phyloP scores from a whole-genome alignment of 116 monocot genomes.

The Posidonia oceanica region DNA sequence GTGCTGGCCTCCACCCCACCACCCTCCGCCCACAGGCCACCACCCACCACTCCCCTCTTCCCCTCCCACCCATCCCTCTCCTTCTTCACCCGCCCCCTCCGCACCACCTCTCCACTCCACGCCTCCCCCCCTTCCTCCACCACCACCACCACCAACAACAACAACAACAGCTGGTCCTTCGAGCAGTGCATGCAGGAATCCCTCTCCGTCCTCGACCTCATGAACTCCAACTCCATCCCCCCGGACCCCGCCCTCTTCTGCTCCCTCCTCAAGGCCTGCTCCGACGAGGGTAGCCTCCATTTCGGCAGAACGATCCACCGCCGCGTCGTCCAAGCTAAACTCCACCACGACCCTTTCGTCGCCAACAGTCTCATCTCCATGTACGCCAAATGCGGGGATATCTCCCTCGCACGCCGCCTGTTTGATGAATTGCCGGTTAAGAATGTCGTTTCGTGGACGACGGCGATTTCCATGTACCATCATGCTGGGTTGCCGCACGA shows the following conservation, averaged over 20 bases:
- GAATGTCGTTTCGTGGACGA: slow-evolving; percentile 21
- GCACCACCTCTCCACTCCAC: neutral
- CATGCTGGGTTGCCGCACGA: slow-evolving; percentile 5
- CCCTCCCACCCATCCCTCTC: neutral
- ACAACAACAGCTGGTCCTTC: slow-evolving; percentile 11
- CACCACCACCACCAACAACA: neutral
- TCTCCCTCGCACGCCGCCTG: slow-evolving; percentile 20
- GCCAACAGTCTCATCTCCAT: slow-evolving; percentile 24
- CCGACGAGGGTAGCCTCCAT: slow-evolving; percentile 25
- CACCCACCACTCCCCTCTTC: no score
- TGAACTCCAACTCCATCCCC: neutral
- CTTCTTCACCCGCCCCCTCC: neutral
- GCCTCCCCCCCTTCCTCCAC: neutral
- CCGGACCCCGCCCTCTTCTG: slow-evolving; percentile 9
- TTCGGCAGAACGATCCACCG: slow-evolving; percentile 20
- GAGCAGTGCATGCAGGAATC: slow-evolving; percentile 32
- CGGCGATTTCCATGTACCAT: slow-evolving; percentile 29
- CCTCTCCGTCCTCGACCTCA: slow-evolving; percentile 26
- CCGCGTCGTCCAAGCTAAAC: slow-evolving; percentile 12
- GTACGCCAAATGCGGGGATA: slow-evolving; percentile 19
- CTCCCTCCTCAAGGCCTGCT: slow-evolving; percentile 16
- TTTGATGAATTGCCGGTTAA: slow-evolving; percentile 29
- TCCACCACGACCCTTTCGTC: slow-evolving; percentile 18
- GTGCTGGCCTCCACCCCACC: no score
- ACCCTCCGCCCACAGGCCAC: no score